Evolutionary conservation across 1,284 basidiomycete species (phyloP).

Genomic region (Heterobasidion occidentale): DNA sequence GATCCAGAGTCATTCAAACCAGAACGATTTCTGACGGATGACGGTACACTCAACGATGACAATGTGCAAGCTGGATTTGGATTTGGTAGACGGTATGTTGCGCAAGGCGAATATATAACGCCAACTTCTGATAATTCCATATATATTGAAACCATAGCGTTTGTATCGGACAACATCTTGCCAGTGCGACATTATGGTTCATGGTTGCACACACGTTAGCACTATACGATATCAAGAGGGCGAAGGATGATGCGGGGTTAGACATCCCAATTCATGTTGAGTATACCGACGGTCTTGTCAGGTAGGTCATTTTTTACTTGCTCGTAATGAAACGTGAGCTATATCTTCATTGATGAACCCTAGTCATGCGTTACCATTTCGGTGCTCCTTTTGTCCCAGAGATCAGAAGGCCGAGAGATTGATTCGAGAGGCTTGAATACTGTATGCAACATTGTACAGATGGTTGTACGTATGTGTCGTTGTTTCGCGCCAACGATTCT

Average conservation of each 20-base stretch:
- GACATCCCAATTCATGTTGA: neutral
- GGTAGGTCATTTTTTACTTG: neutral
- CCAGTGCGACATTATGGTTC: conserved; percentile 10
- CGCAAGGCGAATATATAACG: too few relatives aligned
- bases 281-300: neutral
- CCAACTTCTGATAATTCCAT: neutral
- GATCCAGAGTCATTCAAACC: conserved; percentile 19
- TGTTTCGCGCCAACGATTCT: too few relatives aligned
- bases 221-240: conserved; percentile 2
- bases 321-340: neutral
- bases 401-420: neutral
- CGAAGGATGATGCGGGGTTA: conserved; percentile 1
- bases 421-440: neutral
- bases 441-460: too few relatives aligned
- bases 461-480: too few relatives aligned
- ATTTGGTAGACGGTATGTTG: conserved; percentile 3
- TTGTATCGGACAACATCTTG: conserved; percentile 13
- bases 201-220: conserved; percentile 2
- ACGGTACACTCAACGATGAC: conserved; percentile 10
- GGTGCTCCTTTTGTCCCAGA: neutral
- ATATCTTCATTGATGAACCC: neutral
- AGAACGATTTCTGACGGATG: conserved; percentile 17
- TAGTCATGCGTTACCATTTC: neutral
- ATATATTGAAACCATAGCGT: neutral
- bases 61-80: conserved; percentile 8